These are phyloP conservation scores for Suillus clintonianus DNA, from an alignment of 768 basidiomycete genomes.

Conservation along the genomic window DNA sequence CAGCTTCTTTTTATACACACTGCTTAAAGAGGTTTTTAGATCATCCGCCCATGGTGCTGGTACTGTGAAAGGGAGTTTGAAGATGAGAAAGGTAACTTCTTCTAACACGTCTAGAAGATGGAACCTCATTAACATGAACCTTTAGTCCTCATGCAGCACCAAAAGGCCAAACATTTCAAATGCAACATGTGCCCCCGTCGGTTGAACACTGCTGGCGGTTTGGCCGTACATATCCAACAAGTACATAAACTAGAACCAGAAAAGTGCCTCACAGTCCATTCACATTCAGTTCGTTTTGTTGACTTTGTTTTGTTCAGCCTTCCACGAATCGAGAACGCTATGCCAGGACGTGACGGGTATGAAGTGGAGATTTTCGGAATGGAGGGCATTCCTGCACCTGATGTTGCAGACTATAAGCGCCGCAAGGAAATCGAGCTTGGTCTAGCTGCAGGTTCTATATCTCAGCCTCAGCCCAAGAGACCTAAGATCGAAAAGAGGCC, in stretches of 20 bases:
- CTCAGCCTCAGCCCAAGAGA: conserved; percentile 78
- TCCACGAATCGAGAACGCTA: conserved; percentile 92
- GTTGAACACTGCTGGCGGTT: conserved; percentile 95
- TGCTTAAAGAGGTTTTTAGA: conserved; percentile 39
- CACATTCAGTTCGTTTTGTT: background rate
- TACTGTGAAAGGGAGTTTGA: conserved; percentile 99
- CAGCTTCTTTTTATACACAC: background rate
- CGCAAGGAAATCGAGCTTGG: conserved; percentile 95
- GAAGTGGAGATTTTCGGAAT: conserved; percentile 99
- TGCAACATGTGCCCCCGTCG: conserved; percentile 94
- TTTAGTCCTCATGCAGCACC: conserved; percentile 95
- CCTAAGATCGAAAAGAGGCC: conserved; percentile 78
- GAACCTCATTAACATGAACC: conserved; percentile 1
- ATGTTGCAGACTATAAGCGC: conserved; percentile 94
- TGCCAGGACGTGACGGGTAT: conserved; percentile 95
- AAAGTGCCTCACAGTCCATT: conserved; percentile 33
- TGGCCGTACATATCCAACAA: conserved; percentile 97
- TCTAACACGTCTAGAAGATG: background rate
- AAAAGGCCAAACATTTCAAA: conserved; percentile 99
- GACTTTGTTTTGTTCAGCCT: conserved; percentile 40
- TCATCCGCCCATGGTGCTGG: conserved; percentile 96
- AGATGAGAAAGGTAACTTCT: conserved; percentile 88
- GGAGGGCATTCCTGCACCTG: conserved; percentile 95
- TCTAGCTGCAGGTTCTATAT: conserved; percentile 76
- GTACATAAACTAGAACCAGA: conserved; percentile 99